Conservation (phyloP, 352 stramenopile species). For the Pythium guiyangense region DNA sequence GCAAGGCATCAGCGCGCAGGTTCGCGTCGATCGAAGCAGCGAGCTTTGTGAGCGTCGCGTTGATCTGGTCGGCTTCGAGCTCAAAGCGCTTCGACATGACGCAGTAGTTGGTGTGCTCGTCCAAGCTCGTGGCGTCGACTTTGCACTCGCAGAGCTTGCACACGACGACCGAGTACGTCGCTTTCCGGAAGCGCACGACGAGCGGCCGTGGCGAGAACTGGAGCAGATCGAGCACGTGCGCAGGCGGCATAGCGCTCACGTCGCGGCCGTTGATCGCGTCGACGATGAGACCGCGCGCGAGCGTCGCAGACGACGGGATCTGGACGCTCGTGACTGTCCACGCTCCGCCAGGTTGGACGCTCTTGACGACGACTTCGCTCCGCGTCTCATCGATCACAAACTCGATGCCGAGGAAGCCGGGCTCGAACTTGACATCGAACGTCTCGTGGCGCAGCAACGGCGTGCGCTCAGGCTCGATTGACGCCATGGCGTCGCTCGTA, state of each 20-base stretch:
- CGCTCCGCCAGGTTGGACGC: conserved; percentile 24
- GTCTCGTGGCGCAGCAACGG: conserved; percentile 24
- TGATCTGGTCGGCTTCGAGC: conserved; percentile 74
- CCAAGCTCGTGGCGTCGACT: conserved; percentile 55
- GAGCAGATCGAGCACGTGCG: conserved; percentile 62
- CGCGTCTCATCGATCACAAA: conserved; percentile 51
- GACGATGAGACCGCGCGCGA: conserved; percentile 53
- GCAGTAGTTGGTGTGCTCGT: conserved; percentile 79
- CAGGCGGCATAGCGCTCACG: conserved; percentile 22
- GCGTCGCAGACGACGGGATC: conserved; percentile 29
- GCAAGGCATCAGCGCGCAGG: conserved; percentile 33
- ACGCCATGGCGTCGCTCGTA: no score
- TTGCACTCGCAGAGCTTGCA: conserved; percentile 82
- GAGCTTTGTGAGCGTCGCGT: conserved; percentile 52
- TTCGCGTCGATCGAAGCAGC: conserved; percentile 54
- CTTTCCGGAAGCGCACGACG: conserved; percentile 52
- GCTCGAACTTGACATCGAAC: conserved; percentile 69
- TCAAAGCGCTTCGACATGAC: conserved; percentile 75
- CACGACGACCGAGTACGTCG: conserved; percentile 40
- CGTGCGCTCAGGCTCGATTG: background rate
- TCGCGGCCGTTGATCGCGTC: conserved; percentile 58
- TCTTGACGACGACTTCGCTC: conserved; percentile 64
- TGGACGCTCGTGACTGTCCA: conserved; percentile 34
- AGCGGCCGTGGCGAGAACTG: conserved; percentile 60
- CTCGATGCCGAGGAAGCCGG: conserved; percentile 70